Evolutionary conservation across 495 filamentous ascomycete species (phyloP), one percentile per base, ranked within the genome.

Genomic region (Cudoniella acicularis): DNA sequence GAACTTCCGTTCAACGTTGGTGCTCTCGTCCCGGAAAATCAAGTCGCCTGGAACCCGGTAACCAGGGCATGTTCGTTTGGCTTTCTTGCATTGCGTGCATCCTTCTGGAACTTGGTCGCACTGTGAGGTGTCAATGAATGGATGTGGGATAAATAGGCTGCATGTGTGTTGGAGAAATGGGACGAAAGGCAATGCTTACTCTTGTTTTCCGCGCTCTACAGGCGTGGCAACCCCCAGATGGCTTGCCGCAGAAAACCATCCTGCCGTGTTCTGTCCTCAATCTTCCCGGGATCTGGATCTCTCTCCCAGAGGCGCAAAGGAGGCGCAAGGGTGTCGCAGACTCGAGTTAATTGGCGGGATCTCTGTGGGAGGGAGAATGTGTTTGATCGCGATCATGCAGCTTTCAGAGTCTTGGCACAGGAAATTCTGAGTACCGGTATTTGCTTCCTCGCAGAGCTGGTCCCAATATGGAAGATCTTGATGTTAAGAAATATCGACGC

Each of bases 21-120:
- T 78, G 67, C 85, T 90, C 69, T 91, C 84, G 64, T 90, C 83
- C 41, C 86, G 81, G 67, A 91, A 91, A 75, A 89, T 83, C 49
- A 90, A 72, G 45, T 86, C 84, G 43, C 87, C 72, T 57, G 83
- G 79, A 50, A 86, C 82, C 41, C 87, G 79, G 64, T 91, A 91
- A 20, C 87, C 87, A 54, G 87, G 85, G 65, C 87, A 91, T 62
- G 72, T 70, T 64, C 84, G 74, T 63, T 80, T 79, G 45, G 81
- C 77, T 64, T 83, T 81, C 43, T 75, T 69, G 68, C 87, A 91
- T 65, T 89, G 87, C 30, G 83, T 82, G 64, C 87, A 91, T 43
- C 79, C 76, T 40, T 83, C 84, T 13, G 76, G 75, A 60, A 73
- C 75, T 66, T 88, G 83, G 65, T 90, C 87, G 70, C 87, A 90